These are phyloP conservation scores for Globisporangium echinulatum DNA, from an alignment of 352 stramenopile species.

Conservation along the genomic window DNA sequence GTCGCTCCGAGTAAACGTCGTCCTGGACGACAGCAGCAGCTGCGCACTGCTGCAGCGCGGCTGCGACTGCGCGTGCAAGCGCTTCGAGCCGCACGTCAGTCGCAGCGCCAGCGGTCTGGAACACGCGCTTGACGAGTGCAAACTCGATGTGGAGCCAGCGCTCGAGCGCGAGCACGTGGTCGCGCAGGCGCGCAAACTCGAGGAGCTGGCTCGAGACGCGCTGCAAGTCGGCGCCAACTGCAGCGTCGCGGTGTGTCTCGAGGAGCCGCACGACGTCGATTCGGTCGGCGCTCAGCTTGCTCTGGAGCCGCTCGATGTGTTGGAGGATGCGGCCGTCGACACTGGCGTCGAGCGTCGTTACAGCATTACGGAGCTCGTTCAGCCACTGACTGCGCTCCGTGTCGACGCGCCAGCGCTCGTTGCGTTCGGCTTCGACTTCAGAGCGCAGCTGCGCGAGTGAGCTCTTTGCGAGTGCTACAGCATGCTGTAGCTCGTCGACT, in stretches of 20 bases:
- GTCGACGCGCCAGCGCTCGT: slow-evolving; percentile 35
- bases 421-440: slow-evolving; percentile 55
- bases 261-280: slow-evolving; percentile 40
- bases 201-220: slow-evolving; percentile 39
- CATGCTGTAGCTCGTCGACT: slow-evolving; percentile 24
- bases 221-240: slow-evolving; percentile 39
- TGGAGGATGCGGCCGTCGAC: slow-evolving; percentile 34
- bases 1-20: slow-evolving; percentile 20
- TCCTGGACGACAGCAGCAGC: slow-evolving; percentile 26
- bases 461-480: slow-evolving; percentile 31
- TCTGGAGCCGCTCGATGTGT: slow-evolving; percentile 39
- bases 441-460: slow-evolving; percentile 34
- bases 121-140: slow-evolving; percentile 37
- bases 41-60: slow-evolving; percentile 23
- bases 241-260: slow-evolving; percentile 46
- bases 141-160: slow-evolving; percentile 52
- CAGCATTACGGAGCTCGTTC: slow-evolving; percentile 17
- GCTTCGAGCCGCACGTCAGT: slow-evolving; percentile 31
- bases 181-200: slow-evolving; percentile 48
- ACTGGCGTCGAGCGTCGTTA: slow-evolving; percentile 29
- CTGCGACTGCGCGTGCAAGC: slow-evolving; percentile 27
- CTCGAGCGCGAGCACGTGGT: slow-evolving; percentile 52
- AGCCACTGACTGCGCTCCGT: slow-evolving; percentile 25
- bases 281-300: slow-evolving; percentile 39
- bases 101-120: slow-evolving; percentile 32